phyloP scores from a whole-genome alignment of 345 rosid genomes.

The Erucastrum elatum region DNA sequence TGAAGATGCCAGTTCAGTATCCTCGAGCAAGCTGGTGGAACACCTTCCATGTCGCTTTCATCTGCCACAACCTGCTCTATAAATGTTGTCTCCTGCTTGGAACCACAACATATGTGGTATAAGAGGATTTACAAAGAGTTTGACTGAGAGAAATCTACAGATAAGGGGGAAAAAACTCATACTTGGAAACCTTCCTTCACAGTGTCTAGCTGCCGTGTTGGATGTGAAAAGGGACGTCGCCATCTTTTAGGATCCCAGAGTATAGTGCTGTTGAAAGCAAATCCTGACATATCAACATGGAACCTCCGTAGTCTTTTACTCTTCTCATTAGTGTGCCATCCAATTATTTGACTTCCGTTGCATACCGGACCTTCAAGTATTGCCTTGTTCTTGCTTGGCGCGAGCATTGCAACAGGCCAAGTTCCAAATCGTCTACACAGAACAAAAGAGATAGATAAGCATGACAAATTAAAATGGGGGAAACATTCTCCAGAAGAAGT shows the following conservation, averaged over 20 bases:
- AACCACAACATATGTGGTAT: constrained; percentile 7
- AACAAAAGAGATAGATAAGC: constrained; percentile 16
- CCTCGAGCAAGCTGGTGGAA: constrained; percentile 66
- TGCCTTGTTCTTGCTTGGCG: constrained; percentile 85
- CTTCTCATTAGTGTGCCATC: constrained; percentile 98
- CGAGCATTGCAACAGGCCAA: constrained; percentile 97
- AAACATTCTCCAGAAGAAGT: not conserved
- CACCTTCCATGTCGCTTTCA: constrained; percentile 90
- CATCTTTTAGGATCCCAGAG: constrained; percentile 92
- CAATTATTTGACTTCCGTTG: constrained; percentile 73
- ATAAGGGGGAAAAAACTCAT: constrained; percentile 16
- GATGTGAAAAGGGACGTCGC: constrained; percentile 52
- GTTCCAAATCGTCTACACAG: constrained; percentile 75
- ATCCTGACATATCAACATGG: constrained; percentile 96
- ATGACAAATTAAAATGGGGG: not conserved
- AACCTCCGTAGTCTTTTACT: constrained; percentile 81
- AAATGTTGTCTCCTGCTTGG: constrained; percentile 79
- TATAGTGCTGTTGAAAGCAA: constrained; percentile 92
- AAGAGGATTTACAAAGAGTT: not conserved
- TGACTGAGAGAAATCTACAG: not conserved
- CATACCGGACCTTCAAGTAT: constrained; percentile 87
- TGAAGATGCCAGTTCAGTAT: constrained; percentile 96
- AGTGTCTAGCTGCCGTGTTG: constrained; percentile 70
- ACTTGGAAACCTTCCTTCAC: constrained; percentile 97
- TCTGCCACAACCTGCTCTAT: constrained; percentile 88